Conservation (phyloP, 352 stramenopile species). For the Thraustochytrium sp. region DNA sequence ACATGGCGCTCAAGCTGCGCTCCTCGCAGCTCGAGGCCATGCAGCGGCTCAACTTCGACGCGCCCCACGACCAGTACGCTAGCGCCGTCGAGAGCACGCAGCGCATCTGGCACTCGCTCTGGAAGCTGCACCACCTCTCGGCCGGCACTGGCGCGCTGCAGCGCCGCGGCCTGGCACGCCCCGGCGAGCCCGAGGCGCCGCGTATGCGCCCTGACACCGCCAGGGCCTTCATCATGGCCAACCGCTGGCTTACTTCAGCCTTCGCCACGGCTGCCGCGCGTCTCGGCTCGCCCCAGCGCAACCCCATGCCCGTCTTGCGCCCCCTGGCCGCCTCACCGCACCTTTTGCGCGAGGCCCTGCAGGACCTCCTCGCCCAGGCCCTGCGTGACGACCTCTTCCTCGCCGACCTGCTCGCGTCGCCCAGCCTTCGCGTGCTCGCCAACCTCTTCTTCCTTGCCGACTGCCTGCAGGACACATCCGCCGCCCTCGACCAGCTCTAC, state of each 20-base stretch:
- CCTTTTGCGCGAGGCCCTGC: not conserved
- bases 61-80: not conserved
- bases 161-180: too few relatives aligned
- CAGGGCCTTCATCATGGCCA: not conserved
- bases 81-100: conserved; percentile 9
- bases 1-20: not conserved
- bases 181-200: too few relatives aligned
- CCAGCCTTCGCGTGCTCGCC: not conserved
- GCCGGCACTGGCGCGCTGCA: too few relatives aligned
- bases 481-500: not conserved
- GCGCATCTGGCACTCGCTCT: conserved; percentile 4
- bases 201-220: not conserved
- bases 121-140: conserved; percentile 27
- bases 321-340: conserved; percentile 11
- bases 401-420: not conserved
- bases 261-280: not conserved
- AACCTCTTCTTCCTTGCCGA: conserved; percentile 10
- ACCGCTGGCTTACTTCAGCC: not conserved
- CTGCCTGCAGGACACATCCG: conserved; percentile 7
- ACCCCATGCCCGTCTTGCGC: not conserved
- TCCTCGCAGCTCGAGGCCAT: not conserved
- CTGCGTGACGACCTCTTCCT: not conserved
- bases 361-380: not conserved
- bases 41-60: not conserved
- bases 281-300: not conserved